These are phyloP conservation scores for Exophiala spinifera DNA, from an alignment of 2,329 filamentous ascomycete species.

Conservation along the genomic window DNA sequence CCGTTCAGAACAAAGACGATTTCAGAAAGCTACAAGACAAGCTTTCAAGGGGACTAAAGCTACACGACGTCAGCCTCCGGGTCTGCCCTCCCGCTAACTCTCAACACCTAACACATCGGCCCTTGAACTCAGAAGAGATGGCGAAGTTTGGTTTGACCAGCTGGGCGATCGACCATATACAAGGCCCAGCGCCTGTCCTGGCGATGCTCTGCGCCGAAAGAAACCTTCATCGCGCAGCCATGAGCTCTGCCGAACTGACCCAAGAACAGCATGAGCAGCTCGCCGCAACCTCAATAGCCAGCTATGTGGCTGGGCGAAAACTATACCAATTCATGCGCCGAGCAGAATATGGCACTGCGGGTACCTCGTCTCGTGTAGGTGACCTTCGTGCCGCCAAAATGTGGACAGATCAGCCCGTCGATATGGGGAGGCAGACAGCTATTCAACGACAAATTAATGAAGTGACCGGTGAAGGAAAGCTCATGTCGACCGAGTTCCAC, in stretches of 20 bases:
- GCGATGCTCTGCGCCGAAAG: constrained; percentile 81
- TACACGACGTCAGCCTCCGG: constrained; percentile 70
- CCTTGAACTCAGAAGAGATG: constrained; percentile 57
- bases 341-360: constrained; percentile 73
- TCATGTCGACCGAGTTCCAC: constrained; percentile 27
- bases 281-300: constrained; percentile 55
- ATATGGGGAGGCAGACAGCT: constrained; percentile 56
- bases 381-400: constrained; percentile 59
- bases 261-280: constrained; percentile 68
- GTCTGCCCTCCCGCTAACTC: constrained; percentile 43
- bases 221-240: constrained; percentile 65
- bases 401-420: constrained; percentile 77
- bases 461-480: constrained; percentile 42
- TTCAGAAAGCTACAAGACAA: constrained; percentile 68
- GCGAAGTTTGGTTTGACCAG: constrained; percentile 66
- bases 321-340: constrained; percentile 66
- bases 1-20: constrained; percentile 71
- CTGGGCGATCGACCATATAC: constrained; percentile 74
- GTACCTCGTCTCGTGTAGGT: constrained; percentile 66
- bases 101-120: constrained; percentile 50
- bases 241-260: constrained; percentile 61
- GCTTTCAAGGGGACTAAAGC: constrained; percentile 60
- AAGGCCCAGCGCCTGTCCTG: constrained; percentile 77
- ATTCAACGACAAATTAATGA: constrained; percentile 52
- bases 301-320: constrained; percentile 67